Conservation (phyloP, 208 protist genomes). For the Jaenimonas drosophilae region DNA sequence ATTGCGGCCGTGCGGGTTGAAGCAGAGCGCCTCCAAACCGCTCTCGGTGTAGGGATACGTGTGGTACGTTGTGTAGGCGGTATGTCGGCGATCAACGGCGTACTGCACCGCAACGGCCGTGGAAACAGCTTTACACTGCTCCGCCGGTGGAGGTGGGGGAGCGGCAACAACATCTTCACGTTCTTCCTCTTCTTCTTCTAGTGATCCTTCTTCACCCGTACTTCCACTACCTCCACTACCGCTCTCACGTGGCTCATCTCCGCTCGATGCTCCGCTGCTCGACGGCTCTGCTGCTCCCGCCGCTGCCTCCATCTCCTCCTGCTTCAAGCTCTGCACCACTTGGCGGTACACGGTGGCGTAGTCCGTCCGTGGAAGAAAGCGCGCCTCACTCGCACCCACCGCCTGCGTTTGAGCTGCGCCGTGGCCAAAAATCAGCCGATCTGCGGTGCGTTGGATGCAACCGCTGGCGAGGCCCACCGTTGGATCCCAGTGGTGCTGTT, state of each 20-base stretch:
- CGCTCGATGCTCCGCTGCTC: slow-evolving; percentile 1
- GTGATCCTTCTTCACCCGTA: neutral
- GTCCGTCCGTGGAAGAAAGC: slow-evolving; percentile 70
- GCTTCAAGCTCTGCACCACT: slow-evolving; percentile 21
- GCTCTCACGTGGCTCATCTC: neutral
- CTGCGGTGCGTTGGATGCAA: slow-evolving; percentile 68
- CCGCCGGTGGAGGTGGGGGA: neutral
- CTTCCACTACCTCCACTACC: neutral
- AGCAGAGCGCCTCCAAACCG: slow-evolving; percentile 76
- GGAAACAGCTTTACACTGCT: neutral
- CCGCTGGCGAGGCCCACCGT: slow-evolving; percentile 66
- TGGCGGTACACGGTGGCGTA: slow-evolving; percentile 68
- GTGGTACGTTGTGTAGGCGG: slow-evolving; percentile 70
- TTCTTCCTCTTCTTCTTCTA: neutral
- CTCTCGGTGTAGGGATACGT: slow-evolving; percentile 73
- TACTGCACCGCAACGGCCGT: slow-evolving; percentile 58
- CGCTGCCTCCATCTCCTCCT: neutral
- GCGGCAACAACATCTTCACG: neutral
- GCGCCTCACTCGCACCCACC: slow-evolving; percentile 69
- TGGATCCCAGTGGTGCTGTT: slow-evolving; percentile 73
- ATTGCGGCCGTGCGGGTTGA: slow-evolving; percentile 31
- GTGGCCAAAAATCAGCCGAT: slow-evolving; percentile 71
- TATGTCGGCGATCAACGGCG: slow-evolving; percentile 59
- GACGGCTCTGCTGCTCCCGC: neutral
- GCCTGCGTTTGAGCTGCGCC: slow-evolving; percentile 67